Evolutionary conservation across 148 eudicot species (phyloP).

Genomic region (Chenopodium suecicum): DNA sequence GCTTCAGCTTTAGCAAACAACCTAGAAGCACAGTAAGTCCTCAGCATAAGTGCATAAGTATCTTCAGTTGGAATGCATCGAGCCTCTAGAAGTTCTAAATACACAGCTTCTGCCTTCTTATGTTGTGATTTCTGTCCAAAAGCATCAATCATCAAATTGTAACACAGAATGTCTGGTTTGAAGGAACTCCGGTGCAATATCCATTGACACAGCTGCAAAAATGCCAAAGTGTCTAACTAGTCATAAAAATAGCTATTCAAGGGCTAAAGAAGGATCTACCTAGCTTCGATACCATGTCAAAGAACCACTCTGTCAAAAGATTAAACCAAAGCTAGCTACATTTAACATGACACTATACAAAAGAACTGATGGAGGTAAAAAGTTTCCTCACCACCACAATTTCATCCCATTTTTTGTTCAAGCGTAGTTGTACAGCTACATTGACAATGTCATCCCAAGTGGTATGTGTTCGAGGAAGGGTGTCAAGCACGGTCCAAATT

Average conservation of each 20-base stretch:
- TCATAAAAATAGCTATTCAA: background rate
- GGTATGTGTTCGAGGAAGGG: conserved; percentile 59
- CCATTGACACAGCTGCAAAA: conserved; percentile 78
- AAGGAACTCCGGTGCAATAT: conserved; percentile 64
- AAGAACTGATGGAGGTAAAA: background rate
- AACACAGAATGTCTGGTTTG: conserved; percentile 66
- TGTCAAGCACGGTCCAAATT: conserved; percentile 60
- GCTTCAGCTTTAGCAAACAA: conserved; percentile 73
- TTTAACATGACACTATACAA: background rate
- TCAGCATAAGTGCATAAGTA: conserved; percentile 80
- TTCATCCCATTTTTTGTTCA: conserved; percentile 66
- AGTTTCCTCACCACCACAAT: conserved; percentile 51
- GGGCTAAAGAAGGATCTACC: background rate
- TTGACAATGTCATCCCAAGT: conserved; percentile 80
- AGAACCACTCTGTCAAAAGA: background rate
- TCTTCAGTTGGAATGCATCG: conserved; percentile 82
- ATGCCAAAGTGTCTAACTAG: background rate
- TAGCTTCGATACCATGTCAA: background rate
- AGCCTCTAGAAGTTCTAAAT: conserved; percentile 64
- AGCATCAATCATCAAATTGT: conserved; percentile 83
- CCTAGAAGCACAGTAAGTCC: conserved; percentile 65
- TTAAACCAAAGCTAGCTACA: background rate
- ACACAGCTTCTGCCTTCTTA: conserved; percentile 60
- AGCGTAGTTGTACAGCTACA: conserved; percentile 69
- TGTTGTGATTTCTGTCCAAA: conserved; percentile 59